Base-by-base conservation (phyloP, 805 yeast genomes). In the Yarrowia bubula region DNA sequence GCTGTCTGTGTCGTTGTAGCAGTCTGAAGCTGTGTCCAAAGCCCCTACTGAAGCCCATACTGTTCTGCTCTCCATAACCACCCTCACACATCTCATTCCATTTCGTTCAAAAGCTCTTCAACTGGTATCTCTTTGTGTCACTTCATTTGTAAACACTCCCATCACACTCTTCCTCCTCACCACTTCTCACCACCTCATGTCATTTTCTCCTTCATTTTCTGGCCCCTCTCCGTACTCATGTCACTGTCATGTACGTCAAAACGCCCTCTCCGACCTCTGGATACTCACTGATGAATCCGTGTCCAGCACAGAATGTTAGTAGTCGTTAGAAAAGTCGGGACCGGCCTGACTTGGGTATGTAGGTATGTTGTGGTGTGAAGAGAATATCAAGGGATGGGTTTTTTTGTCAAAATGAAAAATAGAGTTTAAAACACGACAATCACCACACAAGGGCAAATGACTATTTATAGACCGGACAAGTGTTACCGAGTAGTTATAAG, bases 301-400 rank as follows among this genome's bases (percentile, higher is more conserved):
- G 60, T 51, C 60, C 60, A 51, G 60, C 60, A 51, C 60, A 51
- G 60, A 22, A 51, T 17, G 33, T 38, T 38, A 22, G 33, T 38
- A 14, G 44, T 51, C 39, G 28, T 32, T 28, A 22, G n/a, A 8
- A 51, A 51, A 51, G 60, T 51, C 60, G n/a, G 60, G 60, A 18
- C 60, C 60, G 43, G 60, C 60, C 60, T 51, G 60, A 51, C 60
- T 51, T 10, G 37, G 35, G 11, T n/a, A 33, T 1, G 31, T 22
- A n/a, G n/a, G n/a, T n/a, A n/a, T 33, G 15, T 17, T 44, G 48
- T 42, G 18, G 10, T 32, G n/a, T 32, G 11, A 33, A 10, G 39
- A 41, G 28, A 35, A 31, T 35, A 35, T 14, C 55, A 48, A 48
- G 55, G 55, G 55, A 48, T 35, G 55, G 32, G 41, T 8, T 35